Evolutionary conservation across 1,284 basidiomycete genomes (phyloP).

Genomic region (Trichosporon ovoides): DNA sequence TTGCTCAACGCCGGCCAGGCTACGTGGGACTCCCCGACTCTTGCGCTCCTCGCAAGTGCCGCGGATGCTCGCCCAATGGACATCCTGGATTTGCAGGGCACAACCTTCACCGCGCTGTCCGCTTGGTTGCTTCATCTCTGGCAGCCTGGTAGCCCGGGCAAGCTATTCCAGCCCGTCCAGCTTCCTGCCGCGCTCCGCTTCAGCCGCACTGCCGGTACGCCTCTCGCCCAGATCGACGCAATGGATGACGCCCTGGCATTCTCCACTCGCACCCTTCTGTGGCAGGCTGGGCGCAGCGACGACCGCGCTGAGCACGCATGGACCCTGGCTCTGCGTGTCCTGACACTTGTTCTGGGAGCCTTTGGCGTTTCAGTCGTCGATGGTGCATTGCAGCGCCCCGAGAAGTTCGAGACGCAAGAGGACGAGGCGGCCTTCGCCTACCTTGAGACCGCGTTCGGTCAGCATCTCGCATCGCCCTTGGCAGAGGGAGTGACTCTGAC

Average conservation of each 20-base stretch:
- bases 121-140: slow-evolving; percentile 31
- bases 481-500: slow-evolving; percentile 6
- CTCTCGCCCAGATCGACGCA: slow-evolving; percentile 30
- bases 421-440: slow-evolving; percentile 12
- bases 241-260: slow-evolving; percentile 34
- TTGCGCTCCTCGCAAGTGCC: slow-evolving; percentile 13
- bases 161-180: slow-evolving; percentile 30
- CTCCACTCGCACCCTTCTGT: slow-evolving; percentile 25
- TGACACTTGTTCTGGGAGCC: slow-evolving; percentile 23
- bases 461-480: slow-evolving; percentile 10
- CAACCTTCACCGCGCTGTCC: slow-evolving; percentile 12
- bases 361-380: slow-evolving; percentile 17
- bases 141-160: slow-evolving; percentile 23
- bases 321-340: slow-evolving; percentile 15
- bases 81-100: slow-evolving; percentile 14
- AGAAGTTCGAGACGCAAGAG: background rate
- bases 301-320: slow-evolving; percentile 15
- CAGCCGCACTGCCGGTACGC: slow-evolving; percentile 21
- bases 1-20: slow-evolving; percentile 9
- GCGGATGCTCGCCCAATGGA: slow-evolving; percentile 14
- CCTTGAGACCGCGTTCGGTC: slow-evolving; percentile 14
- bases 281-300: slow-evolving; percentile 16
- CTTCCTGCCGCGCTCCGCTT: slow-evolving; percentile 22
- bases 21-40: slow-evolving; percentile 6
- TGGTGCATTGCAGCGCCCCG: background rate